Evolutionary conservation across 2,329 filamentous ascomycete species (phyloP), one percentile per base, ranked within the genome.

Genomic region (Phoma sp.): DNA sequence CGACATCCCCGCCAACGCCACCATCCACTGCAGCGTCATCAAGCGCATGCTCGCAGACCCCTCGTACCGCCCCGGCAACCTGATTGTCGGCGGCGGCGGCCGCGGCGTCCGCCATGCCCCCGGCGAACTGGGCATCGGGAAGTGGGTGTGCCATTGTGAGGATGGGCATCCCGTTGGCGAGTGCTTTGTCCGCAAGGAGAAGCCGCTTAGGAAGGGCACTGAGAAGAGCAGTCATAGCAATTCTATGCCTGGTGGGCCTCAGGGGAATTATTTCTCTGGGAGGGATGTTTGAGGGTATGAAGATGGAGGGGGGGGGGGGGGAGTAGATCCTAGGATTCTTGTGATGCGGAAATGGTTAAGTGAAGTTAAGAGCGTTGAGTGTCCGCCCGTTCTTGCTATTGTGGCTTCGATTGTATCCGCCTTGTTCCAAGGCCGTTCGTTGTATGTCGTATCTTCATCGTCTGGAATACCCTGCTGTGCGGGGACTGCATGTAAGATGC

Each of bases 71-170:
- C 90, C 90, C 0, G 90, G 90, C 0, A 95, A 95, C 57, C 71
- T 95, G 47, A 91, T 95, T 56, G 75, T 93, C 2, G 90, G 90
- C 0, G 90, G 90, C 1, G 90, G 90, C 13, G 90, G 90, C 0
- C 79, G 90, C 27, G 90, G 90, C 0, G 79, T 86, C 1, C 80
- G 84, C 24, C 76, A 65, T 7, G 90, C 90, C 1, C 86, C 88
- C 0, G 66, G 80, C 6, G 74, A 85, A 25, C 74, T 82, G 53
- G 89, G 89, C 0, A 90, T 87, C 46, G 90, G 90, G 0, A 82
- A 89, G 11, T 93, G 90, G 90, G 79, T 79, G n/a, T 80, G 87
- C 32, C 73, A 81, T 37, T 86, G 86, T 0, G 81, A 87, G 24
- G 77, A 83, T 38, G 89, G 88, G 0, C 86, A 91, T 70, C 77